These are phyloP conservation scores for Lachancea thermotolerans DNA, from an alignment of 805 yeast species.

Conservation along the genomic window DNA sequence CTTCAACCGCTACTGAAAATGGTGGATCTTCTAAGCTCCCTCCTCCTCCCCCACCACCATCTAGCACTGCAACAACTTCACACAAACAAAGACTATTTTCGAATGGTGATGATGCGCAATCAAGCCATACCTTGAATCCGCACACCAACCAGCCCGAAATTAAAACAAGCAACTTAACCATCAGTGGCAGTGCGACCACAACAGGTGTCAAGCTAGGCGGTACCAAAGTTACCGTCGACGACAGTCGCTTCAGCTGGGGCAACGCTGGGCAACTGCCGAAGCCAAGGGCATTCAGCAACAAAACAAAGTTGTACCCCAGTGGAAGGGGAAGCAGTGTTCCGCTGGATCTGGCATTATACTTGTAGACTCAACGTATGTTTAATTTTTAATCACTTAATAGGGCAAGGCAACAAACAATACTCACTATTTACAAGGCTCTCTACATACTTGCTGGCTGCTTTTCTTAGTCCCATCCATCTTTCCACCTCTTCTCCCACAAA, in stretches of 20 bases:
- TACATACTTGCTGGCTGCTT: no score
- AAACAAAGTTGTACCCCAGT: constrained; percentile 80
- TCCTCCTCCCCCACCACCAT: constrained; percentile 17
- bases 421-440: no score
- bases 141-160: constrained; percentile 21
- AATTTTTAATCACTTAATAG: not conserved
- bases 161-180: constrained; percentile 20
- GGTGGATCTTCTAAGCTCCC: constrained; percentile 11
- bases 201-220: constrained; percentile 23
- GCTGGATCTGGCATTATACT: constrained; percentile 45
- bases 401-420: not conserved
- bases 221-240: constrained; percentile 50
- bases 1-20: constrained; percentile 7
- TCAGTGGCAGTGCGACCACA: constrained; percentile 24
- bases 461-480: constrained; percentile 72
- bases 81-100: constrained; percentile 28
- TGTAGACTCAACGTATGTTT: not conserved
- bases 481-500: constrained; percentile 92
- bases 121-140: constrained; percentile 14
- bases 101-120: constrained; percentile 24
- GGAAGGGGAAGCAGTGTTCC: constrained; percentile 95
- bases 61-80: constrained; percentile 10
- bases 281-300: constrained; percentile 74
- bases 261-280: constrained; percentile 69
- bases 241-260: constrained; percentile 59